A percentile compares a stretch with the other conserved stretches of the same genome.
Evolutionary conservation across 78 protist species (phyloP).

Genomic region (Dictyostelium firmibasis): DNA sequence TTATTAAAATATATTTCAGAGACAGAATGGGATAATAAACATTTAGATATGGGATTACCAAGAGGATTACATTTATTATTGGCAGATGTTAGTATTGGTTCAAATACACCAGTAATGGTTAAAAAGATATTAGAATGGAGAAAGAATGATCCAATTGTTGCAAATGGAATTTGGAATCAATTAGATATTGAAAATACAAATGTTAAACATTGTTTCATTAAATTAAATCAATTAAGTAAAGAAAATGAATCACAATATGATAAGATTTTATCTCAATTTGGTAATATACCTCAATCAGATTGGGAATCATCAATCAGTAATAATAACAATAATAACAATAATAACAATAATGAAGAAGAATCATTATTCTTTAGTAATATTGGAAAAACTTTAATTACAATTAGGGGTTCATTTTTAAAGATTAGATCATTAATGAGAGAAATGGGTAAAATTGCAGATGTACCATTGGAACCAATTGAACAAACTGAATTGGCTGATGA

Average conservation of each 20-base stretch:
- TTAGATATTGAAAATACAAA: conserved; percentile 4
- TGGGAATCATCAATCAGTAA: not conserved
- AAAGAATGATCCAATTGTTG: not conserved
- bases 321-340: not conserved
- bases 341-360: not conserved
- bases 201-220: conserved; percentile 26
- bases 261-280: not conserved
- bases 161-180: conserved; percentile 36
- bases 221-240: not conserved
- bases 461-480: conserved; percentile 86
- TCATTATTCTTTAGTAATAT: not conserved
- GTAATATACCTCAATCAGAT: not conserved
- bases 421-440: conserved; percentile 55
- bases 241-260: not conserved
- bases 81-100: conserved; percentile 86
- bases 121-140: conserved; percentile 84
- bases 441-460: conserved; percentile 79
- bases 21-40: conserved; percentile 68
- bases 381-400: not conserved
- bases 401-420: not conserved
- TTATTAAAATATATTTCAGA: not conserved
- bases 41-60: conserved; percentile 77
- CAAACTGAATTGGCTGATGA: conserved; percentile 79
- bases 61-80: conserved; percentile 71
- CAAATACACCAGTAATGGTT: conserved; percentile 88